Evolutionary conservation across 805 yeast species (phyloP).

Genomic region (Cyberlindnera maclurae): DNA sequence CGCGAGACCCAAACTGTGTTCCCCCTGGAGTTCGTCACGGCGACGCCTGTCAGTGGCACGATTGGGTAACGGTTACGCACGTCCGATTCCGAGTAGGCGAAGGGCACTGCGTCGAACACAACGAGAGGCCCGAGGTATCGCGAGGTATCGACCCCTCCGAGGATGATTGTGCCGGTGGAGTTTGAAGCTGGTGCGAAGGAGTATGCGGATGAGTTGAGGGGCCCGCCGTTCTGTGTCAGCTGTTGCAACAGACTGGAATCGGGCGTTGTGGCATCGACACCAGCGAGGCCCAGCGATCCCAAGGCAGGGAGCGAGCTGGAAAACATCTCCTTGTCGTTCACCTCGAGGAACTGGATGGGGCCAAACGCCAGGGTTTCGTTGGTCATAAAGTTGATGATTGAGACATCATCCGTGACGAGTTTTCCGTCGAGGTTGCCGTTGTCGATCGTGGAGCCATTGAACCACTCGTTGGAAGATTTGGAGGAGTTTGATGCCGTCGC

Average conservation of each 20-base stretch:
- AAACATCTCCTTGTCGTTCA: too few relatives aligned
- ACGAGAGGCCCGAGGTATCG: constrained; percentile 41
- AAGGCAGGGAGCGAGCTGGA: constrained; percentile 28
- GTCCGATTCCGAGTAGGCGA: constrained; percentile 15
- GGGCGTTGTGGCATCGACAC: too few relatives aligned
- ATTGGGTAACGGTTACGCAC: constrained; percentile 34
- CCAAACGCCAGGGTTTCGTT: constrained; percentile 8
- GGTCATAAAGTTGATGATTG: neutral
- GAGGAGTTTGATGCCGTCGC: constrained; percentile 2
- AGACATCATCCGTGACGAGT: constrained; percentile 9
- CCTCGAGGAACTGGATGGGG: constrained; percentile 29
- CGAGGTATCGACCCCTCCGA: constrained; percentile 52
- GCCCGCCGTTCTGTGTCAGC: too few relatives aligned
- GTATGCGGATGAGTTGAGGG: constrained; percentile 32
- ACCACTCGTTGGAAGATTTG: constrained; percentile 2
- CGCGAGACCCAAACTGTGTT: constrained; percentile 2
- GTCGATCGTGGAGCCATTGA: constrained; percentile 4
- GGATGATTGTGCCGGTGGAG: constrained; percentile 32
- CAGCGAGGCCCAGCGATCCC: constrained; percentile 39
- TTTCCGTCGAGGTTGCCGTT: constrained; percentile 16
- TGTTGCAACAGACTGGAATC: too few relatives aligned
- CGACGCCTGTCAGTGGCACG: constrained; percentile 38
- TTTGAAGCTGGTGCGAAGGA: constrained; percentile 31
- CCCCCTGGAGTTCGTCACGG: constrained; percentile 37
- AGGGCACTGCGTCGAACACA: constrained; percentile 44